Base-by-base conservation (phyloP, 2,329 filamentous ascomycete genomes). In the Penicillium sp. region DNA sequence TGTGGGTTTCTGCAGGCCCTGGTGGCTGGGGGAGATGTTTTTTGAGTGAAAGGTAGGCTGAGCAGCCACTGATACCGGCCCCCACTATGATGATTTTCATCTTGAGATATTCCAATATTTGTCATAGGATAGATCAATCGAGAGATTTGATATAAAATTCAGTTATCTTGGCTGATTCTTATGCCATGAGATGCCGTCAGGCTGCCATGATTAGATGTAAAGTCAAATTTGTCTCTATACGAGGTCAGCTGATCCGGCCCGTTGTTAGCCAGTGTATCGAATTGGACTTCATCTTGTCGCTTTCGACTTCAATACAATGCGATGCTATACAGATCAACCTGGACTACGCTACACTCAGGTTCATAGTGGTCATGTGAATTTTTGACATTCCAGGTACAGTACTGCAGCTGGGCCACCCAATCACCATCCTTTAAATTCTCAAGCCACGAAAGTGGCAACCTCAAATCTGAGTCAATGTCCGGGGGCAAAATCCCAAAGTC, bases 1-100 rank as follows among this genome's bases (percentile, higher is more conserved):
- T 62, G 52, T 76, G 69, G 9, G 64, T 59, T 25, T 60, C 51
- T 7, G 50, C 37, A 1, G 57, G 29, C 13, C 47, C 47, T 23
- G 59, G 44, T 19, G 65, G 59, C 11, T 44, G 47, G 4, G 69
- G 72, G 9, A 80, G 71, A 50, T 76, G 72, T 53, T 78, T 78
- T 50, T 70, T 70, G 4, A 80, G 64, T 31, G 71, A 68, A 10
- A 79, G 69, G 53, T 78, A 79, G 39, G 66, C 66, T 11, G 72
- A 55, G 51, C 75, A 75, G 26, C 77, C 77, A 49, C 69, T 68
- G 56, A 80, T 77, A 31, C 76, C 77, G 14, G 67, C 77, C n/a
- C 77, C 77, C 37, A 79, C 66, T 14, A 80, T 78, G 23, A 73
- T 66, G 37, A 79, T 76, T 57, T 76, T 77, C 76, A 78, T 78